phyloP scores from a whole-genome alignment of 2,329 filamentous ascomycete genomes.

The Fusarium sp. region DNA sequence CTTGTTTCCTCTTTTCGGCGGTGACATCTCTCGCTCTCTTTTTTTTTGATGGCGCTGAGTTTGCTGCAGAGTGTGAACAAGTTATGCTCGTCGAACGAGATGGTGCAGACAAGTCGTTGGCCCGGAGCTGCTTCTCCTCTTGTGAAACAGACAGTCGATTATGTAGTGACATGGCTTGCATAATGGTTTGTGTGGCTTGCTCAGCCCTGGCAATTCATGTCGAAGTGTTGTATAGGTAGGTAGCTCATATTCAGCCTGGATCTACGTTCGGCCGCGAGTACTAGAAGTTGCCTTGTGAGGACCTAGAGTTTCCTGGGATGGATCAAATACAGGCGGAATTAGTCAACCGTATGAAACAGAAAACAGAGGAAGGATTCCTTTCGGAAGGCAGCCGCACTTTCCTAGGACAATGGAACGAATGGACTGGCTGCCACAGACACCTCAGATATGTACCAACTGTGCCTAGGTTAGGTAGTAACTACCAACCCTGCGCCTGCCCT shows the following conservation, averaged over 20 bases:
- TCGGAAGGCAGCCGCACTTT: slow-evolving; percentile 25
- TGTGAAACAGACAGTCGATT: slow-evolving; percentile 15
- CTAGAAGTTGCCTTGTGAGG: background rate
- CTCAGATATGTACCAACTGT: background rate
- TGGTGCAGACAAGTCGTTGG: background rate
- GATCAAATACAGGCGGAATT: background rate
- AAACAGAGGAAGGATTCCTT: slow-evolving; percentile 6
- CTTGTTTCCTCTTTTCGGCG: slow-evolving; percentile 11
- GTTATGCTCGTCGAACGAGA: background rate
- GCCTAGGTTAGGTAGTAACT: background rate
- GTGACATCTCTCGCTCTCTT: background rate
- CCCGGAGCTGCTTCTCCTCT: slow-evolving; percentile 10
- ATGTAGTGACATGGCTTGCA: slow-evolving; percentile 12
- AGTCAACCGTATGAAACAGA: slow-evolving; percentile 8
- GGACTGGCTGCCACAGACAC: background rate
- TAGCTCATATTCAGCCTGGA: slow-evolving; percentile 9
- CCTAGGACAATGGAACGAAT: background rate
- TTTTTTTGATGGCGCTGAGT: background rate
- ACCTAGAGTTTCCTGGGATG: background rate
- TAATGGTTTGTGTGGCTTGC: slow-evolving; percentile 18
- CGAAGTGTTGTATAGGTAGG: slow-evolving; percentile 5
- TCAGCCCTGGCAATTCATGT: slow-evolving; percentile 11
- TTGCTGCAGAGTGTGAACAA: background rate
- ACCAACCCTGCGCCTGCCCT: slow-evolving; percentile 17
- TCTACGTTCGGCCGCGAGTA: background rate